Conservation (phyloP, 768 basidiomycete genomes). For the Boletus rubescentipes region DNA sequence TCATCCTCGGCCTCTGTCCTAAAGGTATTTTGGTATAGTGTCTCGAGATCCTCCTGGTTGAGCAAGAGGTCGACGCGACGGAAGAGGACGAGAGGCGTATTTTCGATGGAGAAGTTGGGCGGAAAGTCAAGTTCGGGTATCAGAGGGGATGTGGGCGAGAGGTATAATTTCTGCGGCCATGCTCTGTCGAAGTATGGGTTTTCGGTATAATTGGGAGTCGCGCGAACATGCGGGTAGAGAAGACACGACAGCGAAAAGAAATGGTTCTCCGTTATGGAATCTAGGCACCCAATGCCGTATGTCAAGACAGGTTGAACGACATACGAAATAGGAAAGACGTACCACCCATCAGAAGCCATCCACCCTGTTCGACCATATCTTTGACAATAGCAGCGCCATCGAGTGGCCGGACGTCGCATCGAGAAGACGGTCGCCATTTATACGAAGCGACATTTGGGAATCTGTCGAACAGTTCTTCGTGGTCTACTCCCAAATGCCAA, state of each 20-base stretch:
- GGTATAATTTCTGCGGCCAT: conserved; percentile 65
- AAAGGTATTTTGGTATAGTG: conserved; percentile 38
- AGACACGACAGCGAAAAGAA: conserved; percentile 72
- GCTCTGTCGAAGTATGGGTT: conserved; percentile 58
- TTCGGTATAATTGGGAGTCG: conserved; percentile 58
- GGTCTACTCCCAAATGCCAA: conserved; percentile 64
- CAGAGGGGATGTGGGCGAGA: conserved; percentile 49
- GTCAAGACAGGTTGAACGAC: conserved; percentile 1
- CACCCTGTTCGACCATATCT: conserved; percentile 65
- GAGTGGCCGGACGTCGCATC: conserved; percentile 45
- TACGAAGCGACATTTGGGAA: conserved; percentile 55
- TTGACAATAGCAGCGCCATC: conserved; percentile 45
- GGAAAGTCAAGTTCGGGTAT: conserved; percentile 43
- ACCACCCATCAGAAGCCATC: conserved; percentile 70
- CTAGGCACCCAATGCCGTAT: conserved; percentile 29
- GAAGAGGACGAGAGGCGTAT: conserved; percentile 65
- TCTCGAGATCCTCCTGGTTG: conserved; percentile 45
- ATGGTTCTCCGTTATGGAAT: conserved; percentile 70
- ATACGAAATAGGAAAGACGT: conserved; percentile 18
- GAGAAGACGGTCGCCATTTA: conserved; percentile 49
- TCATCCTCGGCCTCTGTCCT: conserved; percentile 17
- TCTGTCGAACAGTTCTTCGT: conserved; percentile 44
- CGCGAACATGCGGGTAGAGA: conserved; percentile 64
- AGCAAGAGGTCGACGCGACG: conserved; percentile 62
- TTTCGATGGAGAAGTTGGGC: conserved; percentile 48